Base-by-base conservation (phyloP, 2,329 filamentous ascomycete species). In the Penicillium occitanis region DNA sequence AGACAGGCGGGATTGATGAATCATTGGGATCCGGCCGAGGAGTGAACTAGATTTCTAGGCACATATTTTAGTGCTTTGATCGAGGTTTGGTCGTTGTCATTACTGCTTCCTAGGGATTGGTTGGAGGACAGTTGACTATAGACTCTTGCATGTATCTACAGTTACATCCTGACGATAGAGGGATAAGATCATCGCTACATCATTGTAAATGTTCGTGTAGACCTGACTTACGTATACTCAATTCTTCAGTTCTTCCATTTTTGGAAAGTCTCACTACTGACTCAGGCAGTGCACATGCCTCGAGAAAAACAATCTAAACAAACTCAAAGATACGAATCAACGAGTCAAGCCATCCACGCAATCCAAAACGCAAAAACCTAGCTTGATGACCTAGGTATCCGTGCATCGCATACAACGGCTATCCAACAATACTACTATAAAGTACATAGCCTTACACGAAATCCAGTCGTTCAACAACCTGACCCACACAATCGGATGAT, bases 401-500 rank as follows among this genome's bases (percentile, higher is more conserved):
- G 25, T 17, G 22, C 22, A 53, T 53, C 8, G 22, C 22, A 53
- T 53, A 14, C 30, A 53, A 30, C 14, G 48, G 28, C 28, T 53
- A 53, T 28, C 22, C 22, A 14, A 3, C 22, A 37, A 22, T 50
- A 50, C 22, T 2, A 25, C 2, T 2, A 4, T 25, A 50, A 28
- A 6, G 11, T 25, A 50, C 25, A 35, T 11, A 35, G 30, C 19
- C 19, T 50, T 50, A 5, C 46, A 50, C 25, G 46, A 8, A 55
- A 37, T 30, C 30, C 8, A 57, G 33, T 22, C 11, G 10, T 37
- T 6, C 2, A 19, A 33, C 10, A 35, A 22, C 17, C n/a, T 57
- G 51, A 57, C 51, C 33, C 33, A 17, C 51, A 57, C 30, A 51
- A 51, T 51, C 48, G 48, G 51, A 57, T 57, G 51, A 35, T 57